Conservation (phyloP, 2,329 filamentous ascomycete genomes). For the Polychaeton citri region DNA sequence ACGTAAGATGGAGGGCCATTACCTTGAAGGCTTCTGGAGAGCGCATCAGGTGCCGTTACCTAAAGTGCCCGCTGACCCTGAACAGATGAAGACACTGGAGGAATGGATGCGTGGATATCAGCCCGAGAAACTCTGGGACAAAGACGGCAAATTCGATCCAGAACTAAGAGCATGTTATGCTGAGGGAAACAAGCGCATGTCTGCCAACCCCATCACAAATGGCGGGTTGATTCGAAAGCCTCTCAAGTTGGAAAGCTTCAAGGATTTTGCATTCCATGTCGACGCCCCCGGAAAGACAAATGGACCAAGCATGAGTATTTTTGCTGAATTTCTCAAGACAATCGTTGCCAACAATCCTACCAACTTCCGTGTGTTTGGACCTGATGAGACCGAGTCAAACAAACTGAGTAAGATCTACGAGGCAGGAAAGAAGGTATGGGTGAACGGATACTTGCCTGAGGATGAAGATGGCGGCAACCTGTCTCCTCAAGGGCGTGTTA, state of each 20-base stretch:
- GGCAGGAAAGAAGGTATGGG: conserved; percentile 66
- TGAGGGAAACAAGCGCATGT: conserved; percentile 55
- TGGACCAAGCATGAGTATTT: conserved; percentile 55
- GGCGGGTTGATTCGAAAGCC: conserved; percentile 56
- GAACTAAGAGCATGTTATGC: conserved; percentile 55
- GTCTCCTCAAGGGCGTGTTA: conserved; percentile 54
- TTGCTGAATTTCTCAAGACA: conserved; percentile 54
- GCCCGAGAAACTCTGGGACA: conserved; percentile 56
- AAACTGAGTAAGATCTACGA: conserved; percentile 61
- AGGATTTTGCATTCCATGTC: conserved; percentile 50
- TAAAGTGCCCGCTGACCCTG: conserved; percentile 49
- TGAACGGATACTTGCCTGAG: conserved; percentile 66
- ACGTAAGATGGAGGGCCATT: conserved; percentile 56
- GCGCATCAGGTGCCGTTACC: conserved; percentile 67
- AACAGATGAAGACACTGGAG: conserved; percentile 56
- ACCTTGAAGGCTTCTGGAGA: conserved; percentile 64
- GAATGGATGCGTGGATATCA: conserved; percentile 67
- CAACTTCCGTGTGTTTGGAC: conserved; percentile 64
- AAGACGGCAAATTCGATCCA: conserved; percentile 47
- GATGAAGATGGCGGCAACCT: conserved; percentile 64
- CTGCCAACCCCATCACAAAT: conserved; percentile 63
- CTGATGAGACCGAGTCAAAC: conserved; percentile 72
- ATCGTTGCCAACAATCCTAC: conserved; percentile 50
- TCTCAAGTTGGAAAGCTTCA: conserved; percentile 57
- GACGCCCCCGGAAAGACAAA: conserved; percentile 39